Percentiles rank a stretch among this genome's conserved stretches.
These are phyloP conservation scores for Psilocybe cubensis DNA, from an alignment of 768 basidiomycete genomes.

Conservation along the genomic window DNA sequence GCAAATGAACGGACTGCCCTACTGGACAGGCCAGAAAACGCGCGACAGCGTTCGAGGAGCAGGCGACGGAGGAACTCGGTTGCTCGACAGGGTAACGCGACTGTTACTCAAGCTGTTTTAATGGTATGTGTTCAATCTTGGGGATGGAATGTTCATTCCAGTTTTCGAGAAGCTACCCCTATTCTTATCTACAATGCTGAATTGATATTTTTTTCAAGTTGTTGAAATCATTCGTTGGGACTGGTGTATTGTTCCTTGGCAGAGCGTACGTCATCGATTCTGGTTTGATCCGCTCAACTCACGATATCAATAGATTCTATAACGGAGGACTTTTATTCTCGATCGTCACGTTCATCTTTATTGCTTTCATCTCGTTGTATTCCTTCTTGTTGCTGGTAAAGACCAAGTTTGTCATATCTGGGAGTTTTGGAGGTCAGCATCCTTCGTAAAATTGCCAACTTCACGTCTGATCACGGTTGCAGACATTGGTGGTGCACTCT, in stretches of 20 bases:
- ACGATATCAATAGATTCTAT: constrained; percentile 72
- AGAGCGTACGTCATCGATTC: constrained; percentile 69
- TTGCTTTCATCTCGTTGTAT: constrained; percentile 87
- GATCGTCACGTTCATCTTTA: constrained; percentile 68
- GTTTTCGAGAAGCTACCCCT: too few species aligned
- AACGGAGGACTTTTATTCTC: constrained; percentile 97
- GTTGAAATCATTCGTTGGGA: constrained; percentile 93
- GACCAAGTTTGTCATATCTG: constrained; percentile 86
- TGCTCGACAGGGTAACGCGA: constrained; percentile 81
- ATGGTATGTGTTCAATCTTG: constrained; percentile 78
- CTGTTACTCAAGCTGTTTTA: constrained; percentile 87
- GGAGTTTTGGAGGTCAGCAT: constrained; percentile 86
- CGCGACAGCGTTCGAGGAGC: constrained; percentile 47
- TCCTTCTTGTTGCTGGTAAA: constrained; percentile 91
- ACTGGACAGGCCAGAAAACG: constrained; percentile 33
- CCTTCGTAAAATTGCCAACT: background rate
- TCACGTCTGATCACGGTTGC: background rate
- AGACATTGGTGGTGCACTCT: constrained; percentile 94
- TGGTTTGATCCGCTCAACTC: constrained; percentile 4
- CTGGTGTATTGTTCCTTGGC: constrained; percentile 94
- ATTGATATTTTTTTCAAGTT: too few species aligned
- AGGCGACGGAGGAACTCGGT: constrained; percentile 59
- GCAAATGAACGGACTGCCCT: constrained; percentile 61
- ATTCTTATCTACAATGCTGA: too few species aligned
- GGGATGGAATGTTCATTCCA: too few species aligned